Percentiles rank a stretch among this genome's conserved stretches.
Conservation (phyloP, 2,329 filamentous ascomycete species). For the Sporothrix luriei region DNA sequence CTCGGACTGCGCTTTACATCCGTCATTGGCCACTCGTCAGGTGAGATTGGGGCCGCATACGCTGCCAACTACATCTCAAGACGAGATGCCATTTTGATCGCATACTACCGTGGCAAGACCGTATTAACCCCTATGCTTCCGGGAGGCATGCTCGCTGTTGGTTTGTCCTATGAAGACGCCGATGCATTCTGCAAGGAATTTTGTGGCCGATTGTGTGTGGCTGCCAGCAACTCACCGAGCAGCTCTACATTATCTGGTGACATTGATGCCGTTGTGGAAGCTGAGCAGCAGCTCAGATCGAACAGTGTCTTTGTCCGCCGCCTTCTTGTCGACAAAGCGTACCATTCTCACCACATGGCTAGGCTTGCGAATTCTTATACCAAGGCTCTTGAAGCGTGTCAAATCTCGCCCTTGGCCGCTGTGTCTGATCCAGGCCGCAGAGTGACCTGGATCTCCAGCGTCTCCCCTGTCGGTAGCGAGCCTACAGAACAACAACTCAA, state of each 20-base stretch:
- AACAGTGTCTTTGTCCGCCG: constrained; percentile 40
- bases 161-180: constrained; percentile 42
- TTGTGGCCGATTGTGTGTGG: constrained; percentile 13
- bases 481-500: constrained; percentile 32
- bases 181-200: constrained; percentile 42
- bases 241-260: constrained; percentile 52
- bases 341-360: constrained; percentile 46
- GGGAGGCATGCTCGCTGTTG: constrained; percentile 49
- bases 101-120: constrained; percentile 36
- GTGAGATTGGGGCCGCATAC: constrained; percentile 44
- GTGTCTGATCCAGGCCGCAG: neutral
- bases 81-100: constrained; percentile 35
- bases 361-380: constrained; percentile 38
- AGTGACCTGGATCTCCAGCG: constrained; percentile 36
- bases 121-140: neutral
- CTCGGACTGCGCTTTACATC: constrained; percentile 38
- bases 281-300: constrained; percentile 38
- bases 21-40: constrained; percentile 44
- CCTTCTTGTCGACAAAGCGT: constrained; percentile 45
- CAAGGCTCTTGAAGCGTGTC: constrained; percentile 27
- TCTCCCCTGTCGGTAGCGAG: constrained; percentile 35
- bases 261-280: constrained; percentile 32
- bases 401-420: constrained; percentile 18
- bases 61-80: constrained; percentile 37
- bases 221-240: constrained; percentile 34